Conservation (phyloP, 2,329 filamentous ascomycete genomes). For the Fusarium kyushuense region DNA sequence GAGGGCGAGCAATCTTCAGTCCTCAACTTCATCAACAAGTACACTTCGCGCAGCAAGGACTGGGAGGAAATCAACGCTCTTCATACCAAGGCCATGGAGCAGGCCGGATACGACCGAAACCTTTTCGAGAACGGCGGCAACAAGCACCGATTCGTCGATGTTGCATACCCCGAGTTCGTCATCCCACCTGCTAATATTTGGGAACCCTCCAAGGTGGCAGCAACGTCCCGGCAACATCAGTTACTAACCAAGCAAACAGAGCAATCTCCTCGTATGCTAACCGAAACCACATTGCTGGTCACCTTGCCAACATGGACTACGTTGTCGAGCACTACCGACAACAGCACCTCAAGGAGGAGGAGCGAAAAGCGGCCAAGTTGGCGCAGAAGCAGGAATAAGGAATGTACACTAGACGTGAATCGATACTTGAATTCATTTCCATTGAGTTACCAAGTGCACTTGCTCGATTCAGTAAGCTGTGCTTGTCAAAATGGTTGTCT, state of each 20-base stretch:
- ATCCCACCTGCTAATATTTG: not conserved
- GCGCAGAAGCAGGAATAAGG: conserved; percentile 54
- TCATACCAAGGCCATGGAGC: conserved; percentile 64
- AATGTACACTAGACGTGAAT: conserved; percentile 47
- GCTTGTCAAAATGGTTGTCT: not conserved
- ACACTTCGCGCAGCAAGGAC: conserved; percentile 60
- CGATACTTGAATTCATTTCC: conserved; percentile 43
- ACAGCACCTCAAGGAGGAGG: conserved; percentile 66
- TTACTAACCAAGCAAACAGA: conserved; percentile 53
- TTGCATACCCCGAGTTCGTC: conserved; percentile 70
- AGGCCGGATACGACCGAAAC: conserved; percentile 69
- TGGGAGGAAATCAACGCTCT: conserved; percentile 66
- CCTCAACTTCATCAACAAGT: conserved; percentile 60
- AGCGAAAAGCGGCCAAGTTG: conserved; percentile 65
- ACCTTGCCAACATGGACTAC: conserved; percentile 65
- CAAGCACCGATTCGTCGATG: conserved; percentile 62
- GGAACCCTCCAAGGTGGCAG: not conserved
- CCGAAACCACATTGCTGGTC: conserved; percentile 67
- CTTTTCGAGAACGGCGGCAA: conserved; percentile 61
- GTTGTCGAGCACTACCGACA: conserved; percentile 69
- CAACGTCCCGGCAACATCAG: not conserved
- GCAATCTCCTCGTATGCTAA: conserved; percentile 62
- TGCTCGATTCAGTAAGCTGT: not conserved
- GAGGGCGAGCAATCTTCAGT: conserved; percentile 64
- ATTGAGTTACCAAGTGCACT: conserved; percentile 30